These are phyloP conservation scores for Dacryopinax spathularia DNA, from an alignment of 768 basidiomycete genomes.

Conservation along the genomic window DNA sequence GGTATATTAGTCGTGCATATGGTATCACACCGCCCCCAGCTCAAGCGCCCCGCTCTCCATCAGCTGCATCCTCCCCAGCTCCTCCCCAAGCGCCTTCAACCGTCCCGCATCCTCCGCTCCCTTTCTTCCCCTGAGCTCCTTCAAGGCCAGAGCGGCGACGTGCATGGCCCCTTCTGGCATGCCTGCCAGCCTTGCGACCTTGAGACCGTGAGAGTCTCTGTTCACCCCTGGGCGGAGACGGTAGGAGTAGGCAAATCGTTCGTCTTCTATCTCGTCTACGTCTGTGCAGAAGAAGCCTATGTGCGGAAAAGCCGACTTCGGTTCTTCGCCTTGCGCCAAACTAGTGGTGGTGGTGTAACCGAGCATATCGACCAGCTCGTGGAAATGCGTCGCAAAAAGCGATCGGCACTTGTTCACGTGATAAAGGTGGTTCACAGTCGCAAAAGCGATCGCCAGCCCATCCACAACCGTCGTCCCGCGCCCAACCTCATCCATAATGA, in stretches of 20 bases:
- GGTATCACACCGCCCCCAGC: background rate
- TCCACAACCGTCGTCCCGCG: constrained; percentile 86
- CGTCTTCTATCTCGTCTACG: constrained; percentile 64
- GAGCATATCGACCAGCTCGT: constrained; percentile 79
- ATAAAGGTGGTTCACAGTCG: constrained; percentile 68
- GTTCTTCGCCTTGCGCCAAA: background rate
- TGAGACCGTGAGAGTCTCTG: constrained; percentile 77
- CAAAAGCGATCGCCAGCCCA: constrained; percentile 87
- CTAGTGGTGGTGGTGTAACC: constrained; percentile 30
- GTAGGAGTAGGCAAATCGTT: constrained; percentile 73
- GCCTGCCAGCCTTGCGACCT: constrained; percentile 77
- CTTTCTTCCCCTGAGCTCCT: constrained; percentile 21
- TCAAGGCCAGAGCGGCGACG: constrained; percentile 45
- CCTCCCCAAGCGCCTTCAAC: constrained; percentile 1
- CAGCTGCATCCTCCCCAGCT: constrained; percentile 7
- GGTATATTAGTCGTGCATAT: background rate
- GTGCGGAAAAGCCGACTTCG: constrained; percentile 32
- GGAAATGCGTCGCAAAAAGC: constrained; percentile 98
- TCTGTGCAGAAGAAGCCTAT: constrained; percentile 84
- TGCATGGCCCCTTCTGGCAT: constrained; percentile 51
- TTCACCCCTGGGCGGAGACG: constrained; percentile 71
- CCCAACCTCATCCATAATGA: constrained; percentile 99
- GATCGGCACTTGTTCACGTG: constrained; percentile 59
- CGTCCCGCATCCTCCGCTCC: constrained; percentile 5
- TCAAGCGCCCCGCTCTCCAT: background rate